A percentile compares a stretch with the other conserved stretches of the same genome.
Conservation (phyloP, 2,329 filamentous ascomycete species). For the Scedosporium aurantiacum region DNA sequence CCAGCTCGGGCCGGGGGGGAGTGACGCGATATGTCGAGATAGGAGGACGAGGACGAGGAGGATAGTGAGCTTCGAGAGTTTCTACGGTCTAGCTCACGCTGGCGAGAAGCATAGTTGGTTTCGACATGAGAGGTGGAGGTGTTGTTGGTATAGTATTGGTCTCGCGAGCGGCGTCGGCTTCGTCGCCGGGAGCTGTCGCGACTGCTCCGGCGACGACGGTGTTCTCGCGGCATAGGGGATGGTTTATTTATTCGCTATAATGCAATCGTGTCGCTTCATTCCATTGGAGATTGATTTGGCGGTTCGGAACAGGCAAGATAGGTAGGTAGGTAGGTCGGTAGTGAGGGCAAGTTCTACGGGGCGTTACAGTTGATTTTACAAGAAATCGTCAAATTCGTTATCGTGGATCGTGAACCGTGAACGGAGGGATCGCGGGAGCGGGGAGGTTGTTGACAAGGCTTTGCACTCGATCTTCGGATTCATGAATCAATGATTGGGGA, state of each 20-base stretch:
- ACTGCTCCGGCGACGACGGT: conserved; percentile 7
- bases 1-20: conserved; percentile 34
- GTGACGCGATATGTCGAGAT: conserved; percentile 54
- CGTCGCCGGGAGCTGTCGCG: conserved; percentile 7
- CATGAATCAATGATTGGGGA: background rate
- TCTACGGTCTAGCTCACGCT: background rate
- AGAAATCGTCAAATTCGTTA: background rate
- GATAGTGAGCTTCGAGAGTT: conserved; percentile 21
- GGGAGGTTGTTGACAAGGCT: background rate
- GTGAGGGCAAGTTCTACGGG: background rate
- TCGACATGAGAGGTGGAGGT: conserved; percentile 4
- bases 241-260: background rate
- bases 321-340: background rate
- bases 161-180: conserved; percentile 5
- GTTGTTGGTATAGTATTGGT: conserved; percentile 4
- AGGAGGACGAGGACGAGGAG: conserved; percentile 45
- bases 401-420: background rate
- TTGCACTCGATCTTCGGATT: background rate
- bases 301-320: background rate
- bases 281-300: background rate
- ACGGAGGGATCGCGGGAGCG: background rate
- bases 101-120: background rate
- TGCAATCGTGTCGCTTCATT: background rate
- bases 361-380: background rate
- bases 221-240: conserved; percentile 5